Conservation (phyloP, 495 filamentous ascomycete species). For the Neurospora africana region DNA sequence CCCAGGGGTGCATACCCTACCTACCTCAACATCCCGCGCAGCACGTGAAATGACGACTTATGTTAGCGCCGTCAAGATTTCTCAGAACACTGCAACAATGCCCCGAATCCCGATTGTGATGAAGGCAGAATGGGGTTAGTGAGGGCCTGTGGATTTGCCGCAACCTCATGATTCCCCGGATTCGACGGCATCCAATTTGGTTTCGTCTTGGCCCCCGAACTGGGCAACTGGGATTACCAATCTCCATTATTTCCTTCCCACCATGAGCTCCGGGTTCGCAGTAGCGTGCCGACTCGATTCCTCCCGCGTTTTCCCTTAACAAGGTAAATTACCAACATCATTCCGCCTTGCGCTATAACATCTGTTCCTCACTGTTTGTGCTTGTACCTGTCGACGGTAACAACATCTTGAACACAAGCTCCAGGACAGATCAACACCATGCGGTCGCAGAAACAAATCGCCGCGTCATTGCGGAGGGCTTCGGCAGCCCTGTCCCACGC, state of each 20-base stretch:
- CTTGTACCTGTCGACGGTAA: background rate
- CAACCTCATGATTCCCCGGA: background rate
- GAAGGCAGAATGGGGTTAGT: background rate
- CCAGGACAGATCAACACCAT: constrained; percentile 4
- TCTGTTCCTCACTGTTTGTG: background rate
- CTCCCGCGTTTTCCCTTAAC: background rate
- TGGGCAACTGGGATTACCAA: background rate
- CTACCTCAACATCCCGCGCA: background rate
- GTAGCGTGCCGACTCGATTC: background rate
- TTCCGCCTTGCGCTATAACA: background rate
- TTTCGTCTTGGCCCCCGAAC: background rate
- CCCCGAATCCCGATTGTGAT: background rate
- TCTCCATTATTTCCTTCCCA: background rate
- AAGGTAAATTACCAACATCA: background rate
- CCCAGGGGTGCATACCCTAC: background rate
- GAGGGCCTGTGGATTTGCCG: background rate
- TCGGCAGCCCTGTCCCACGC: constrained; percentile 4
- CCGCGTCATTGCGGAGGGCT: constrained; percentile 7
- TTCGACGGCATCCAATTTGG: background rate
- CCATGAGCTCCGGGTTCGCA: background rate
- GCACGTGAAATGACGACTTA: constrained; percentile 26
- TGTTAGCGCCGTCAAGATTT: background rate
- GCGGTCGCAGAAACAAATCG: constrained; percentile 8
- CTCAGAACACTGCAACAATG: background rate
- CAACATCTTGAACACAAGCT: background rate